Evolutionary conservation across 2,329 filamentous ascomycete species (phyloP).

Genomic region (Polychaeton citri): DNA sequence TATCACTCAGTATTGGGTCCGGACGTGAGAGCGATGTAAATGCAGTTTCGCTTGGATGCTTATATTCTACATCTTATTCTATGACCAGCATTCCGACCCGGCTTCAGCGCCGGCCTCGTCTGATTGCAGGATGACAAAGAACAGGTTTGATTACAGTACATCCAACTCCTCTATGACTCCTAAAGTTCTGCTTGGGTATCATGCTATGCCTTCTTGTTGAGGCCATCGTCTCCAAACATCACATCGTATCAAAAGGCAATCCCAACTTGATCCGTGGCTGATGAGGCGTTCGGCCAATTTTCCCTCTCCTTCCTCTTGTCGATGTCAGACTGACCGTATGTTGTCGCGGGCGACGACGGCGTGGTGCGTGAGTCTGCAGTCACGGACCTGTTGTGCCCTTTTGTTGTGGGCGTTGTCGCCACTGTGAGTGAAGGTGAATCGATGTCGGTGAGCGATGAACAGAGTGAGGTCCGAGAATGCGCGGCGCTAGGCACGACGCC

Average conservation of each 20-base stretch:
- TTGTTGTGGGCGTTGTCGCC: conserved; percentile 11
- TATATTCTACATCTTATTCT: no score
- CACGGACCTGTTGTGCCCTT: conserved; percentile 14
- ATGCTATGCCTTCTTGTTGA: no score
- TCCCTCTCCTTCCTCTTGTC: background rate
- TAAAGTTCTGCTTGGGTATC: no score
- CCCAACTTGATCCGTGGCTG: background rate
- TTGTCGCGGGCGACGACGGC: background rate
- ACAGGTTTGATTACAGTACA: no score
- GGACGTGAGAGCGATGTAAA: no score
- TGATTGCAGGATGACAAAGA: no score
- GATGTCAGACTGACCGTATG: background rate
- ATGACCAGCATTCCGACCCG: no score
- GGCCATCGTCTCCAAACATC: no score
- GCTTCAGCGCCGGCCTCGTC: no score
- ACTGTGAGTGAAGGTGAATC: conserved; percentile 6
- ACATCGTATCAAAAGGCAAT: background rate
- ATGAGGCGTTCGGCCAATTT: background rate
- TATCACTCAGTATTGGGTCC: no score
- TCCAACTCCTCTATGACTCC: no score
- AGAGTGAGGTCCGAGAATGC: conserved; percentile 9
- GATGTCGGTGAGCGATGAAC: conserved; percentile 11
- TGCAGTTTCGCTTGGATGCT: no score
- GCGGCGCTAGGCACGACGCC: conserved; percentile 3
- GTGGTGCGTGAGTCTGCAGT: conserved; percentile 6